Evolutionary conservation across 192 early-diverging fungal species (phyloP), one percentile per base, ranked within the genome.

Genomic region (Phlyctochytrium planicorne): DNA sequence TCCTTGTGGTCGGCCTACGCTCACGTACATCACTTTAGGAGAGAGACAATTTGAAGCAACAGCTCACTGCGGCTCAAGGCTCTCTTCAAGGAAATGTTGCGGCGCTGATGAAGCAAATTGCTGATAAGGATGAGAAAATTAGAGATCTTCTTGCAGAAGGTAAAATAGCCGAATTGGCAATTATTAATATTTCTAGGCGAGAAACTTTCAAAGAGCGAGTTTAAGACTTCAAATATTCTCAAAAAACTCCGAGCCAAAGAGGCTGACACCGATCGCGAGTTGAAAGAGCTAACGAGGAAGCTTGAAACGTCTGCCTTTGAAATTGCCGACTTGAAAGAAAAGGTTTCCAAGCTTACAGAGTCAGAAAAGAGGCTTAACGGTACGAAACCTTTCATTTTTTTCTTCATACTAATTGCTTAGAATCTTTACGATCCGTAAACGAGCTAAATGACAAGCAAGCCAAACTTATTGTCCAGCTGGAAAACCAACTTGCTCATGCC

Each of bases 151-250:
- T 77, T 66, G 32, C 52, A 40, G 79, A 81, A 75, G 79, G 75
- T 77, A 40, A 52, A 6, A 31, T 53, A n/a, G 12, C 30, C 34
- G n/a, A n/a, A 4, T 3, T 2, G n/a, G 25, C 27, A 33, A 3
- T 61, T n/a, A n/a, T 37, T n/a, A 20, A 20, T 63, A 30, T 10
- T 27, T n/a, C 23, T 64, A 83, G 91, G 93, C 17, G 91, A 93
- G 66, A 76, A 85, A 52, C 82, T 91, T 60, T 92, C 91, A 3
- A 88, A 91, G 62, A 85, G 84, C 40, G 91, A 93, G 67, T 78
- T 93, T 40, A 82, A 82, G 61, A 65, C 59, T 52, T 67, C 87
- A 4, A 91, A 81, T 57, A 81, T 83, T 0, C 87, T 91, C 72
- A 95, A 95, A 67, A 83, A 86, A 55, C 72, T 94, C 31, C 80